Percentiles rank a stretch among this genome's conserved stretches.
phyloP scores from a whole-genome alignment of 352 stramenopile genomes.

The Globisporangium lucens region DNA sequence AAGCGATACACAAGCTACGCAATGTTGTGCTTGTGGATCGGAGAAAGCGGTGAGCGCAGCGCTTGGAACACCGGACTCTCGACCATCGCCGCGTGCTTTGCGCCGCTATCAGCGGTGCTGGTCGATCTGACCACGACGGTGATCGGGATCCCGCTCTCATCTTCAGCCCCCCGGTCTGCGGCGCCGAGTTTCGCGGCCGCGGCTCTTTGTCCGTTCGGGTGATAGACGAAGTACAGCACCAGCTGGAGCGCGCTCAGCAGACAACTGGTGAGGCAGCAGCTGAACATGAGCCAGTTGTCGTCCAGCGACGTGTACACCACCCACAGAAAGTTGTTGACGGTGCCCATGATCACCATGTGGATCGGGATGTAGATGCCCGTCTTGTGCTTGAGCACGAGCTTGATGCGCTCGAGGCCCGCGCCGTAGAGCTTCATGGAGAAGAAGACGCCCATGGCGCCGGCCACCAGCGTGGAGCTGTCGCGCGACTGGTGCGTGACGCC shows the following conservation, averaged over 20 bases:
- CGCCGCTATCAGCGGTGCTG: neutral
- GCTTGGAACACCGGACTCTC: constrained; percentile 10
- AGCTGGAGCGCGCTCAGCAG: constrained; percentile 12
- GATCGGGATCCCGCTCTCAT: constrained; percentile 9
- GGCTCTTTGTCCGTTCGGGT: constrained; percentile 2
- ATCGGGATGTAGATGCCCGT: constrained; percentile 52
- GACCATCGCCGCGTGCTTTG: neutral
- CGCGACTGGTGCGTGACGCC: constrained; percentile 31
- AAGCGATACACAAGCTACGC: neutral
- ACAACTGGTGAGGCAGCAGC: constrained; percentile 13
- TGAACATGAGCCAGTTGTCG: constrained; percentile 21
- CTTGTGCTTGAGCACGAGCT: constrained; percentile 36
- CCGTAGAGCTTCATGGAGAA: constrained; percentile 44
- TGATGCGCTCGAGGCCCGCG: constrained; percentile 37
- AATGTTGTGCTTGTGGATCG: constrained; percentile 5
- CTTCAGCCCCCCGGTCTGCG: neutral
- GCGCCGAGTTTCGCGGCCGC: neutral
- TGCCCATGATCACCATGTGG: constrained; percentile 41
- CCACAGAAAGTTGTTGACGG: constrained; percentile 43
- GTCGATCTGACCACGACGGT: neutral
- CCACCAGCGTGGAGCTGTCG: constrained; percentile 19
- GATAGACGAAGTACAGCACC: constrained; percentile 17
- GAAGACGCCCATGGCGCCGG: constrained; percentile 32
- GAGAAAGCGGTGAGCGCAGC: constrained; percentile 11
- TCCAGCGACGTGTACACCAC: constrained; percentile 20